Percentiles rank a stretch among this genome's conserved stretches.
Evolutionary conservation across 768 basidiomycete genomes (phyloP).

Genomic region (Butyriboletus loyo): DNA sequence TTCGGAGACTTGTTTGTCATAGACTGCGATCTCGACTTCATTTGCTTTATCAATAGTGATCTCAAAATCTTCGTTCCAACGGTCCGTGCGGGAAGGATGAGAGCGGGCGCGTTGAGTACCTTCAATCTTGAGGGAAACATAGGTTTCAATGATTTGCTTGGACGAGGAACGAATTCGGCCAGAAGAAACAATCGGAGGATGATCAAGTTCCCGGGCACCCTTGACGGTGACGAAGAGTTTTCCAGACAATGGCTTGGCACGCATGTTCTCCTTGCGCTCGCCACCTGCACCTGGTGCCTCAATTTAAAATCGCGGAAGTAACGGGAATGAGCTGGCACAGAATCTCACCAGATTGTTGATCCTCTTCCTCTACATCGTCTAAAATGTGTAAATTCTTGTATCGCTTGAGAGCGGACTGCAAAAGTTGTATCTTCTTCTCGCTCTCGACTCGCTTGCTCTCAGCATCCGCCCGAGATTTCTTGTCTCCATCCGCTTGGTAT

Average conservation of each 20-base stretch:
- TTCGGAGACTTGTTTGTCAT: slow-evolving; percentile 86
- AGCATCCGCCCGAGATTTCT: slow-evolving; percentile 90
- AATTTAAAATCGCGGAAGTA: slow-evolving; percentile 26
- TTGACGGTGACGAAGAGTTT: slow-evolving; percentile 86
- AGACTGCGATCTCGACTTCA: slow-evolving; percentile 95
- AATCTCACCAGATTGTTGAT: slow-evolving; percentile 58
- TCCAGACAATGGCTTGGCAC: slow-evolving; percentile 92
- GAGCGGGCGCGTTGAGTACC: slow-evolving; percentile 90
- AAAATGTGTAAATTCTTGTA: slow-evolving; percentile 96
- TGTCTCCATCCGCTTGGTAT: slow-evolving; percentile 95
- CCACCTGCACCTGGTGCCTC: slow-evolving; percentile 56
- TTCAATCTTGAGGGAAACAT: slow-evolving; percentile 93
- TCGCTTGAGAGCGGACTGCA: slow-evolving; percentile 87
- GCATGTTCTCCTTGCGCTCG: slow-evolving; percentile 88
- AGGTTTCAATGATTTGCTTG: slow-evolving; percentile 76
- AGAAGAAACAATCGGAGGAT: slow-evolving; percentile 69
- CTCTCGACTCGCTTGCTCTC: slow-evolving; percentile 93
- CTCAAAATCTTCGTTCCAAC: slow-evolving; percentile 98
- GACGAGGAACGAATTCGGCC: slow-evolving; percentile 72
- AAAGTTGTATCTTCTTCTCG: slow-evolving; percentile 92
- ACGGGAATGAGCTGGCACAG: background rate
- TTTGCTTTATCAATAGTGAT: slow-evolving; percentile 97
- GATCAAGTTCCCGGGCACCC: slow-evolving; percentile 91
- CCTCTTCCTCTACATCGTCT: slow-evolving; percentile 86
- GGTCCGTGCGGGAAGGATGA: slow-evolving; percentile 89